Evolutionary conservation across 306 rosid genomes (phyloP), one percentile per base, ranked within the genome.

Genomic region (Vicia sativa): DNA sequence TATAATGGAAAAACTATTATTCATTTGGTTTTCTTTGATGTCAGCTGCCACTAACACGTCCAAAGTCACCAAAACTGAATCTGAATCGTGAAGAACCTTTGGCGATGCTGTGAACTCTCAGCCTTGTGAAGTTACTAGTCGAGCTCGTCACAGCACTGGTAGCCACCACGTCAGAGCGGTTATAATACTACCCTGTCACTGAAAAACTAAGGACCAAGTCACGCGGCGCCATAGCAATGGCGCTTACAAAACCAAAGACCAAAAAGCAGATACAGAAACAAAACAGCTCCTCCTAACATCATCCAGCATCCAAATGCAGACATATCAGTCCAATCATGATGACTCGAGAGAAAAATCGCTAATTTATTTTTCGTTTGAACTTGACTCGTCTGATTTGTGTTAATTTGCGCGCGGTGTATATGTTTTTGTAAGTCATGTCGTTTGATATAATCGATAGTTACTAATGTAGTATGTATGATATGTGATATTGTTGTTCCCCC

Each of bases 1-100:
- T 12, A 1, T 52, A 12, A 11, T 52, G 28, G 31, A 46, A 46
- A 46, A 15, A 46, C 46, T 48, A 37, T n/a, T n/a, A n/a, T 21
- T 68, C 37, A 45, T 25, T 52, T 42, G 38, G 29, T 31, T 42
- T 58, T 50, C 44, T 77, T 37, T 80, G 41, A 34, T 83, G 35
- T 48, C 91, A 95, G 99, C 83, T 83, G 80, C 99, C 99, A 43
- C 77, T 95, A 76, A 95, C 99, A 37, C 80, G 86, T 25, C 97
- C 99, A 0, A 87, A 81, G 77, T 95, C 97, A 18, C 99, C 99
- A 26, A 91, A 90, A 62, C 83, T 88, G 15, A 74, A 68, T 46
- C 79, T 88, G 23, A 74, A 68, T 25, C 84, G 99, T 78, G 99
- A 81, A 95, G 77, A 89, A 95, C 96, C 87, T 77, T 62, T 15